phyloP scores from a whole-genome alignment of 2,329 filamentous ascomycete genomes.

The Endocalyx cinctus region DNA sequence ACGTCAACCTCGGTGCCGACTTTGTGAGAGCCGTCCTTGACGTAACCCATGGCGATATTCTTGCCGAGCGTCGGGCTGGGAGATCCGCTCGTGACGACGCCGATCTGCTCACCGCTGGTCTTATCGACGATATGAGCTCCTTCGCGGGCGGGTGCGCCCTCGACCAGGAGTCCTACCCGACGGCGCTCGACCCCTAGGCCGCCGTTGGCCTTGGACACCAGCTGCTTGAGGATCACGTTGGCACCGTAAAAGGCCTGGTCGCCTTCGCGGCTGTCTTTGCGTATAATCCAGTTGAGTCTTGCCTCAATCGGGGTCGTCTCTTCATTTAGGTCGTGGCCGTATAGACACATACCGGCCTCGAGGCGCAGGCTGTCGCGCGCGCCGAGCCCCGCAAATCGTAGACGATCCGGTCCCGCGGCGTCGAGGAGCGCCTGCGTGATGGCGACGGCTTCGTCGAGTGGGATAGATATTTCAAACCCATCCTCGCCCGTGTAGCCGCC shows the following conservation, averaged over 20 bases:
- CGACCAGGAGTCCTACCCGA: constrained; percentile 74
- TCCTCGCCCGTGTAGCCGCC: constrained; percentile 98
- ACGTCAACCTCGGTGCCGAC: constrained; percentile 76
- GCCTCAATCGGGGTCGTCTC: constrained; percentile 56
- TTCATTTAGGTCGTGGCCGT: constrained; percentile 95
- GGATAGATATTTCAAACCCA: constrained; percentile 92
- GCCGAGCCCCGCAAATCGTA: constrained; percentile 82
- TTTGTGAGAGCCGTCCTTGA: constrained; percentile 78
- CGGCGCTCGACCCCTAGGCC: constrained; percentile 65
- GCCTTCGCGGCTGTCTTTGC: constrained; percentile 61
- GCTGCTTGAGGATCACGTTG: constrained; percentile 69
- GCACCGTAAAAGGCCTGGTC: constrained; percentile 68
- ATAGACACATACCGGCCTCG: constrained; percentile 98
- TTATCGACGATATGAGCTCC: constrained; percentile 70
- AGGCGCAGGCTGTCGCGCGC: constrained; percentile 88
- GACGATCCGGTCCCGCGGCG: constrained; percentile 52
- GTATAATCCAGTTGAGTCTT: constrained; percentile 71
- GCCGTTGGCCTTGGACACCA: constrained; percentile 69
- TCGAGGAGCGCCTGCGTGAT: constrained; percentile 68
- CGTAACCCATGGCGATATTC: constrained; percentile 96
- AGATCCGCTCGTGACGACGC: constrained; percentile 81
- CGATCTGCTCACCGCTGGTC: constrained; percentile 60
- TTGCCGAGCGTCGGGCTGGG: constrained; percentile 80
- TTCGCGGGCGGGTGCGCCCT: constrained; percentile 85
- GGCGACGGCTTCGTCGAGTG: constrained; percentile 57